Evolutionary conservation across 192 early-diverging fungal genomes (phyloP).

Genomic region (Cladochytrium replicatum): DNA sequence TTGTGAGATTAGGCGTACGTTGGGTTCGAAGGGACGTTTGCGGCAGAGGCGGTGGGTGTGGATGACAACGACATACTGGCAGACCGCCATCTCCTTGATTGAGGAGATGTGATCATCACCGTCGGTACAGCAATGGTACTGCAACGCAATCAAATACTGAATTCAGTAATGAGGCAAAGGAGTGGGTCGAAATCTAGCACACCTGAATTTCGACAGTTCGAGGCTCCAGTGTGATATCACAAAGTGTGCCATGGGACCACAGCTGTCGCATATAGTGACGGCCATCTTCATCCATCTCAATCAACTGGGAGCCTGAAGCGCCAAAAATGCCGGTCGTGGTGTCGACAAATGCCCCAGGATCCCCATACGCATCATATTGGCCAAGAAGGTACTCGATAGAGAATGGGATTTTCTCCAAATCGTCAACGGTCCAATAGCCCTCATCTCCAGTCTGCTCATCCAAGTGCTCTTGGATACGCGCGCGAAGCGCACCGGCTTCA

Average conservation of each 20-base stretch:
- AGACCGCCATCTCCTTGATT: slow-evolving; percentile 56
- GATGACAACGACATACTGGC: slow-evolving; percentile 70
- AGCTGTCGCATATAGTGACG: slow-evolving; percentile 53
- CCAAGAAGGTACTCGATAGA: background rate
- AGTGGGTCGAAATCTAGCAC: background rate
- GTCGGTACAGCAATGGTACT: slow-evolving; percentile 70
- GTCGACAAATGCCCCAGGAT: background rate
- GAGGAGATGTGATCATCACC: slow-evolving; percentile 48
- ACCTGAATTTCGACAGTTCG: slow-evolving; percentile 66
- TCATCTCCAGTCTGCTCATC: background rate
- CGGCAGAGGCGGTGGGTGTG: slow-evolving; percentile 66
- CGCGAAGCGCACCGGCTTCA: slow-evolving; percentile 10
- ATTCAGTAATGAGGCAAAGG: background rate
- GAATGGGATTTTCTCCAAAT: background rate
- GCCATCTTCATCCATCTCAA: slow-evolving; percentile 26
- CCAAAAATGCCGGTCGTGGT: background rate
- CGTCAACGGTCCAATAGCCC: background rate
- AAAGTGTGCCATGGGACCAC: slow-evolving; percentile 66
- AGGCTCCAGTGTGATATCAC: slow-evolving; percentile 59
- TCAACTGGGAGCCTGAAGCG: slow-evolving; percentile 20
- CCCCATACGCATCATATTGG: background rate
- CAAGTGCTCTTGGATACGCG: background rate
- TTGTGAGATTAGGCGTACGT: too few species aligned
- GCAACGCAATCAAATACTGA: background rate
- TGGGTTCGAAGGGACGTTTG: too few species aligned